Evolutionary conservation across 2,329 filamentous ascomycete species (phyloP).

Genomic region (Paecilomyces dactylethromorphus): DNA sequence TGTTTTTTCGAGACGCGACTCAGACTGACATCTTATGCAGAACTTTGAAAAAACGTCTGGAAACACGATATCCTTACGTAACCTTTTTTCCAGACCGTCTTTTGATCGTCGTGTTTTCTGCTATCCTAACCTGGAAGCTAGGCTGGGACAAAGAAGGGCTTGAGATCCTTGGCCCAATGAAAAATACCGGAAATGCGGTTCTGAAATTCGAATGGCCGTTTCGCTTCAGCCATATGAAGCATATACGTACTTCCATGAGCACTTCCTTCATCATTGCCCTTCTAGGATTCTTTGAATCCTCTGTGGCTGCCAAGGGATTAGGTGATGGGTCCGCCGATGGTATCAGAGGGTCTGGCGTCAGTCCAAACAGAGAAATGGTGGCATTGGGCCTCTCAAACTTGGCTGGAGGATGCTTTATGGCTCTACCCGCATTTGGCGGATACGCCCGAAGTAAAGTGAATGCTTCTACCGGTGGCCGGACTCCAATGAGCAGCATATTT

Average conservation of each 20-base stretch:
- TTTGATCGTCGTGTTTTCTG: constrained; percentile 76
- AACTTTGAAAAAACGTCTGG: constrained; percentile 71
- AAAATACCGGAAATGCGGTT: constrained; percentile 60
- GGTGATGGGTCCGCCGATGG: constrained; percentile 56
- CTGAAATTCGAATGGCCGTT: constrained; percentile 88
- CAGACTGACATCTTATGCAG: constrained; percentile 36
- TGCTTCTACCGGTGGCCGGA: constrained; percentile 81
- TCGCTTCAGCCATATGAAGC: constrained; percentile 64
- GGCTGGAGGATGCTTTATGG: constrained; percentile 86
- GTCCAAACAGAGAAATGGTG: constrained; percentile 87
- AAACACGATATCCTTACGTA: constrained; percentile 70
- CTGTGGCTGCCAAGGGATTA: constrained; percentile 88
- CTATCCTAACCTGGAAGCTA: constrained; percentile 68
- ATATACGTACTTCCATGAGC: constrained; percentile 79
- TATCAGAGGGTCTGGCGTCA: constrained; percentile 74
- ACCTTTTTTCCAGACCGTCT: constrained; percentile 92
- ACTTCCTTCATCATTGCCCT: constrained; percentile 91
- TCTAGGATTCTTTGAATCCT: constrained; percentile 97
- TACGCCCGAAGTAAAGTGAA: constrained; percentile 97
- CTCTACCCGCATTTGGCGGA: constrained; percentile 87
- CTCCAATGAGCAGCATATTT: constrained; percentile 87
- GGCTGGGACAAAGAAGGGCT: constrained; percentile 76
- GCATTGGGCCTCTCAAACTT: constrained; percentile 86
- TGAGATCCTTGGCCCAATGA: constrained; percentile 74
- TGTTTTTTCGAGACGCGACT: background rate